Evolutionary conservation across 2,329 filamentous ascomycete genomes (phyloP), one percentile per base, ranked within the genome.

Genomic region (Reticulascus tulasneorum): DNA sequence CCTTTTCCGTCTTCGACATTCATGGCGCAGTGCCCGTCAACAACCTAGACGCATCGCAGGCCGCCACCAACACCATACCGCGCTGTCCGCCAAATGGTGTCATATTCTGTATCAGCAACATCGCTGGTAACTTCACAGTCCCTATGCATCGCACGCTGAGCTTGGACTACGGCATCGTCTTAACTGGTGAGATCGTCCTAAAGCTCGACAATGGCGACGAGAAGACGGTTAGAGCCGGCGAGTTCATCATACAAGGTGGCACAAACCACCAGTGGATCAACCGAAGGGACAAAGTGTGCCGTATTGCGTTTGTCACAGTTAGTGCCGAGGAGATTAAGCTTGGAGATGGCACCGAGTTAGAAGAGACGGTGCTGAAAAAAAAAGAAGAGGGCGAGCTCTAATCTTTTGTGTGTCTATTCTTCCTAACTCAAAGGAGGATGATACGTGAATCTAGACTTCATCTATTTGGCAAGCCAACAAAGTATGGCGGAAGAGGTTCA

Each of bases 221-320:
- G 31, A 59, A 60, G 29, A 38, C 59, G 18, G 58, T 79, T 63
- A 55, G 58, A 29, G 56, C 63, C 9, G 75, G 75, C 4, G 74
- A 79, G 47, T 55, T 77, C 13, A 67, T 66, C 9, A 67, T 79
- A 13, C 73, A 79, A 54, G 58, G 75, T 24, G 72, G 64, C 2
- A 76, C 73, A 4, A 71, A 68, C 57, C 75, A 79, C 51, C 64
- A 64, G 19, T 77, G 73, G 73, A 53, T 59, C 31, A 77, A 77
- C 39, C 37, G 42, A 4, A 40, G 63, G 35, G 45, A 57, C 23
- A 67, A 57, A 0, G 60, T 64, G 13, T 72, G 68, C n/a, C n/a
- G n/a, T n/a, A n/a, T n/a, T n/a, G n/a, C n/a, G n/a, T n/a, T n/a
- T n/a, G n/a, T n/a, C n/a, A n/a, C n/a, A n/a, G n/a, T n/a, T n/a